Percentiles rank a stretch among this genome's conserved stretches.
These are phyloP conservation scores for Claviceps fusiformis DNA, from an alignment of 2,329 filamentous ascomycete species.

Conservation along the genomic window DNA sequence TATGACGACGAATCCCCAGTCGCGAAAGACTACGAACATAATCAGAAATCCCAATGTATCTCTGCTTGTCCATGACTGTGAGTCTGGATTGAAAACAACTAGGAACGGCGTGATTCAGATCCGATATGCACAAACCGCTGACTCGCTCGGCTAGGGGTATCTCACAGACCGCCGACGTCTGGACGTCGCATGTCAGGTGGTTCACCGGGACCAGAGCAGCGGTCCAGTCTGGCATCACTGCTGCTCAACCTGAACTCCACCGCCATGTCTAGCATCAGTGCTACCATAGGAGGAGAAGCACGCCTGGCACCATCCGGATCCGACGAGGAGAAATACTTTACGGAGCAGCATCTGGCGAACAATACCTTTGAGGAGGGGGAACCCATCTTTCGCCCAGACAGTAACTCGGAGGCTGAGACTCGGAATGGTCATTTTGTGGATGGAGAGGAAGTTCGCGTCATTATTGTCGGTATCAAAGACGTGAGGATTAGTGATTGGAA, in stretches of 20 bases:
- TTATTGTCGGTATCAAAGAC: conserved; percentile 71
- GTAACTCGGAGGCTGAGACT: conserved; percentile 33
- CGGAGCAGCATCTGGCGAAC: conserved; percentile 73
- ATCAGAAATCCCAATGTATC: conserved; percentile 76
- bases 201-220: conserved; percentile 49
- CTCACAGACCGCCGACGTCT: conserved; percentile 72
- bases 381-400: conserved; percentile 18
- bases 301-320: conserved; percentile 57
- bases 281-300: conserved; percentile 85
- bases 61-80: conserved; percentile 87
- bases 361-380: conserved; percentile 63
- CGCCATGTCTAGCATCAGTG: conserved; percentile 75
- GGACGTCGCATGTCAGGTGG: conserved; percentile 43
- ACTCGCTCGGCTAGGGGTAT: conserved; percentile 48
- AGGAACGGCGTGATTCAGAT: neutral
- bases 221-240: conserved; percentile 66
- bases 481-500: conserved; percentile 92
- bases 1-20: conserved; percentile 77
- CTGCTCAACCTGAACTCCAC: conserved; percentile 85
- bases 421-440: conserved; percentile 57
- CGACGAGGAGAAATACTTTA: conserved; percentile 75
- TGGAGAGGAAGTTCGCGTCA: conserved; percentile 72
- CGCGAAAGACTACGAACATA: conserved; percentile 71
- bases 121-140: neutral
- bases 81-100: conserved; percentile 6